These are phyloP conservation scores for Euphorbia tirucalli DNA, from an alignment of 345 rosid species.

Conservation along the genomic window DNA sequence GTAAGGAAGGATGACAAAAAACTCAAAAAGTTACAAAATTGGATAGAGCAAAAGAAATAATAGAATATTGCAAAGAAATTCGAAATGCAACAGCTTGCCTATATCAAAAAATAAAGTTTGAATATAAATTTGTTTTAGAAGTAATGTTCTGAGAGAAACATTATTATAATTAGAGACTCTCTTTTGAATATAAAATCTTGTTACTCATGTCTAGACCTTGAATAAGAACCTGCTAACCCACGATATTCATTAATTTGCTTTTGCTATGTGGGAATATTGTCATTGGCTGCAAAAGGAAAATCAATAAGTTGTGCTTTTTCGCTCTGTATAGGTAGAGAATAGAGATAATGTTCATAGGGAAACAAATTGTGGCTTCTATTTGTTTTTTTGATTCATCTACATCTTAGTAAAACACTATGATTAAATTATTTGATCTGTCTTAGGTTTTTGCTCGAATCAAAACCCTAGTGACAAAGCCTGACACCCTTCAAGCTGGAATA, in stretches of 20 bases:
- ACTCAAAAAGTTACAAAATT: background rate
- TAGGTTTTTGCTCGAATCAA: conserved; percentile 77
- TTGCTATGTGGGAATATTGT: background rate
- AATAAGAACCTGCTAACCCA: background rate
- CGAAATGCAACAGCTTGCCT: background rate
- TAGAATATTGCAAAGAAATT: background rate
- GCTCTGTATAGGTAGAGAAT: background rate
- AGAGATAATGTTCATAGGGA: background rate
- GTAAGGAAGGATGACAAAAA: background rate
- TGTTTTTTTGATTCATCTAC: background rate
- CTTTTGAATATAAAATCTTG: background rate
- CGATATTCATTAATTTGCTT: background rate
- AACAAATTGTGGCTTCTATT: background rate
- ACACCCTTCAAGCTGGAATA: conserved; percentile 63
- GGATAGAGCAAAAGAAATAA: background rate
- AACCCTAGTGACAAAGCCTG: conserved; percentile 60
- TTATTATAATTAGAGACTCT: background rate
- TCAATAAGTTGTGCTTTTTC: background rate
- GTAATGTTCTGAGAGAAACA: background rate
- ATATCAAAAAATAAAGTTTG: background rate
- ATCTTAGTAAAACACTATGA: background rate
- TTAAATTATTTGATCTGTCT: background rate
- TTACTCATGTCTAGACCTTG: background rate
- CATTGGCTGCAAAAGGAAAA: background rate
- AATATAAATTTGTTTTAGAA: background rate